phyloP scores from a whole-genome alignment of 306 rosid species.

The Cucumis melo region DNA sequence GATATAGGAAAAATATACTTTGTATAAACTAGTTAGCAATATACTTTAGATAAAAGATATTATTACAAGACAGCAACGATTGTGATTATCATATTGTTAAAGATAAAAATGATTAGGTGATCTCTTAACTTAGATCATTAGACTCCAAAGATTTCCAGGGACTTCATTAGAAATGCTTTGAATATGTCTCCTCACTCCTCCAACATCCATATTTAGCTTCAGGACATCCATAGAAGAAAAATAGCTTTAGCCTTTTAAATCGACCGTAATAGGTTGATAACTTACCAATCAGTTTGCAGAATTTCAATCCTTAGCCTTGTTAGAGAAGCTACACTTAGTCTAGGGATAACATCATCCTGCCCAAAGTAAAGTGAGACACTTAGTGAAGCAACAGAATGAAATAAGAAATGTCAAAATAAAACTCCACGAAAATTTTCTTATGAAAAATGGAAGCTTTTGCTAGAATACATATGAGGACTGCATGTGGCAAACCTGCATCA shows the following conservation, averaged over 20 bases:
- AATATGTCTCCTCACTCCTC: neutral
- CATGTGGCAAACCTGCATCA: constrained; percentile 70
- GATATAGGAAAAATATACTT: too few relatives aligned
- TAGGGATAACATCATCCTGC: constrained; percentile 86
- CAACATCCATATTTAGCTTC: neutral
- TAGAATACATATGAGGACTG: constrained; percentile 11
- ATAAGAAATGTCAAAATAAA: neutral
- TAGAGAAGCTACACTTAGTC: constrained; percentile 65
- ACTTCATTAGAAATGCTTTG: neutral
- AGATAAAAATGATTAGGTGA: neutral
- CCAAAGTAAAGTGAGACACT: constrained; percentile 13
- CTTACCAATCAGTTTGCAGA: constrained; percentile 93
- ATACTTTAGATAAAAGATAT: neutral
- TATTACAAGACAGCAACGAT: neutral
- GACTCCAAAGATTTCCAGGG: neutral
- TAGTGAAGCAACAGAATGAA: constrained; percentile 11
- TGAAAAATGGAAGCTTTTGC: neutral
- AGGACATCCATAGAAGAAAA: constrained; percentile 5
- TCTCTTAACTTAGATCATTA: neutral
- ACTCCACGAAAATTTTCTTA: neutral
- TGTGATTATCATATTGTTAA: neutral
- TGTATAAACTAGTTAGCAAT: neutral
- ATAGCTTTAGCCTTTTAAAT: neutral
- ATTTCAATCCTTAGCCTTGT: constrained; percentile 83
- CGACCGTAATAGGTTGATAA: constrained; percentile 31